These are phyloP conservation scores for Xylariomycetidae sp. DNA, from an alignment of 2,329 filamentous ascomycete species.

Conservation along the genomic window DNA sequence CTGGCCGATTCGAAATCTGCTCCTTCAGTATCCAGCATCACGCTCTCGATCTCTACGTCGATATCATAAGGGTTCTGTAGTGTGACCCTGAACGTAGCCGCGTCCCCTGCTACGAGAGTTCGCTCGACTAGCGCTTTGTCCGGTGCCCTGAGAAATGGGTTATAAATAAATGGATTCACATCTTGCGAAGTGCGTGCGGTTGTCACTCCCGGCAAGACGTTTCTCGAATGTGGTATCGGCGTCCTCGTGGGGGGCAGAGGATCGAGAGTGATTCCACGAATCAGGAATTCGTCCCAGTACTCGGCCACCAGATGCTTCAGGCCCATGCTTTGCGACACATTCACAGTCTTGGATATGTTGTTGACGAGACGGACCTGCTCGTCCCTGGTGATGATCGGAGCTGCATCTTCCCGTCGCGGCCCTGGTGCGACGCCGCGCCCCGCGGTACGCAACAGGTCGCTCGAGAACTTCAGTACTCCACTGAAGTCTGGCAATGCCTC, in stretches of 20 bases:
- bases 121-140: conserved; percentile 58
- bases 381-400: conserved; percentile 68
- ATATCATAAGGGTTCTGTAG: conserved; percentile 95
- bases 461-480: conserved; percentile 83
- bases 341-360: conserved; percentile 80
- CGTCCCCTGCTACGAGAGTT: conserved; percentile 74
- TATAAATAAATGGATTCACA: conserved; percentile 88
- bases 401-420: conserved; percentile 61
- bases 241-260: conserved; percentile 53
- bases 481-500: conserved; percentile 90
- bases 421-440: conserved; percentile 76
- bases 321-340: conserved; percentile 71
- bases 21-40: conserved; percentile 71
- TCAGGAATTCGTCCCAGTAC: conserved; percentile 96
- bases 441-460: conserved; percentile 75
- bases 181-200: conserved; percentile 52
- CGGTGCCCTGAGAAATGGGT: conserved; percentile 74
- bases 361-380: conserved; percentile 82
- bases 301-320: conserved; percentile 67
- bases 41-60: conserved; percentile 80
- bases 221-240: conserved; percentile 62
- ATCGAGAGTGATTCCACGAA: conserved; percentile 71
- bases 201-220: conserved; percentile 46
- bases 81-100: conserved; percentile 72
- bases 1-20: conserved; percentile 63